phyloP scores from a whole-genome alignment of 805 yeast species.

The Kodamaea hsintzibuensis region DNA sequence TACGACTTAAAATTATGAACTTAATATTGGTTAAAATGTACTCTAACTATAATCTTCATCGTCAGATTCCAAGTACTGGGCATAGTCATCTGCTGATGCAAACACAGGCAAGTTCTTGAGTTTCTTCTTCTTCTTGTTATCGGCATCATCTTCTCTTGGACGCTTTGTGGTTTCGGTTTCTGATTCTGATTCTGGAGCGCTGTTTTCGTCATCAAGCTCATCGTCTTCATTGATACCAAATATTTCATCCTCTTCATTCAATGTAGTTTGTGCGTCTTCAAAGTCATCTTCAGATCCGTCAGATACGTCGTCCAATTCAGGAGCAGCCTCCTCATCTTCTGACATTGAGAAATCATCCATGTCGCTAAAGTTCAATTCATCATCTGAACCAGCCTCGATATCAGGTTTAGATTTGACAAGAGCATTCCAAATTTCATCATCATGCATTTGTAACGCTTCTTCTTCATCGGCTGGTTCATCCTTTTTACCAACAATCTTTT shows the following conservation, averaged over 20 bases:
- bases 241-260: slow-evolving; percentile 25
- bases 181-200: slow-evolving; percentile 20
- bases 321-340: slow-evolving; percentile 23
- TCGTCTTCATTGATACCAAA: slow-evolving; percentile 30
- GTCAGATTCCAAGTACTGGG: slow-evolving; percentile 67
- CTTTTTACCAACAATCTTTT: slow-evolving; percentile 29
- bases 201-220: slow-evolving; percentile 21
- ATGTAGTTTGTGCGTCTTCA: slow-evolving; percentile 18
- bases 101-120: slow-evolving; percentile 75
- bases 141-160: slow-evolving; percentile 28
- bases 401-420: slow-evolving; percentile 74
- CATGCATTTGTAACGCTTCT: slow-evolving; percentile 51
- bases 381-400: slow-evolving; percentile 50
- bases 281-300: slow-evolving; percentile 27
- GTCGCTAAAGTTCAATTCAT: slow-evolving; percentile 34
- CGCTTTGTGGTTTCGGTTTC: slow-evolving; percentile 24
- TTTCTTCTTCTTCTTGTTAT: slow-evolving; percentile 51
- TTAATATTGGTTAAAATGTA: not conserved
- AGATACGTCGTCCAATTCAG: slow-evolving; percentile 16
- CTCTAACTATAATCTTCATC: slow-evolving; percentile 40
- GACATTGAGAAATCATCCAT: slow-evolving; percentile 40
- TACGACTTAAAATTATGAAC: not conserved
- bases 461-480: slow-evolving; percentile 30
- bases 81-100: slow-evolving; percentile 87
- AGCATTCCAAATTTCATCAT: slow-evolving; percentile 81